Base-by-base conservation (phyloP, 2,329 filamentous ascomycete species). In the Trichophyton schoenleinii region DNA sequence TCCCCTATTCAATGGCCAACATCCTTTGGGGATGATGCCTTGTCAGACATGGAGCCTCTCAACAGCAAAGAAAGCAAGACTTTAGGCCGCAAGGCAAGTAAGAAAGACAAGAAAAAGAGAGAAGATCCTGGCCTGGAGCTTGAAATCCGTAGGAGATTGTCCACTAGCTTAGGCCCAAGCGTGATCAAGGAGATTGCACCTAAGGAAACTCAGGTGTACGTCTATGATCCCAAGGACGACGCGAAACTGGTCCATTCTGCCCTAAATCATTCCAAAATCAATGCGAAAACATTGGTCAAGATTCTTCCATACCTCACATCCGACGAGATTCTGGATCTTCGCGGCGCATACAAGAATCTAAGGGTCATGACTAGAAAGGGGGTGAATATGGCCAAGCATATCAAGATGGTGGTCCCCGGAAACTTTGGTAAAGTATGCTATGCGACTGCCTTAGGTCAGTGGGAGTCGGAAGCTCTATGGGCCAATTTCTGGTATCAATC, bases 401-500 rank as follows among this genome's bases (percentile, higher is more conserved):
- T 81, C 63, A 74, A 76, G 7, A 68, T 77, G 59, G 76, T 75
- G 61, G 62, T 73, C 1, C 69, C 76, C 1, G 75, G 75, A 18
- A 86, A 84, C 36, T 86, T 97, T 66, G 92, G 91, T 75, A 97
- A 97, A 75, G 88, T 88, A 5, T 91, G 87, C 69, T 96, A 97
- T 72, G 85, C 91, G 2, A 91, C 89, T 1, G 91, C 92, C 0
- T 82, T 97, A 0, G 94, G 94, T 8, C 82, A 83, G 59, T 97
- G 91, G 86, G 94, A 96, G 76, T 87, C 86, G 67, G 94, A 99
- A 73, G 89, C 90, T 0, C 96, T 96, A 79, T 99, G 94, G 91
- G 91, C 92, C 63, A 97, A 96, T 73, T 96, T 90, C 74, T 97
- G 91, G 86, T 97, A 96, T 75, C 92, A 96, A 71, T 86, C 87